These are phyloP conservation scores for Hansfordia pulvinata DNA, from an alignment of 2,329 filamentous ascomycete species.

Conservation along the genomic window DNA sequence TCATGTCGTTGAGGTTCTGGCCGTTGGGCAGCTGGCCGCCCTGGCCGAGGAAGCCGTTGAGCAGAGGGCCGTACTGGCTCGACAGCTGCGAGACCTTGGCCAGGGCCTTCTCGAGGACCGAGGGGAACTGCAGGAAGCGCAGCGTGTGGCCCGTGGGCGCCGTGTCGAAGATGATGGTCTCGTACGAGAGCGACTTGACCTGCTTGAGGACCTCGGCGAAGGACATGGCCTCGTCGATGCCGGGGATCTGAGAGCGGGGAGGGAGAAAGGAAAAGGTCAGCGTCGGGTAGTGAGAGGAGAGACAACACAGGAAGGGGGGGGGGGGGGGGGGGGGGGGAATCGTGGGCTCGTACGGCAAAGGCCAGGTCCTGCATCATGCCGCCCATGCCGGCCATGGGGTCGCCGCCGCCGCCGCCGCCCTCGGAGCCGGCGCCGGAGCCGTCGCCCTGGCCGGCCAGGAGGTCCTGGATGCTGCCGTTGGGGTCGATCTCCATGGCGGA, in stretches of 20 bases:
- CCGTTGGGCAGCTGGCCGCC: slow-evolving; percentile 70
- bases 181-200: slow-evolving; percentile 97
- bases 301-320: slow-evolving; percentile 1
- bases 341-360: slow-evolving; percentile 80
- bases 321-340: slow-evolving; percentile 7
- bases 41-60: slow-evolving; percentile 82
- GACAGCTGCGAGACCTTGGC: slow-evolving; percentile 92
- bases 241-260: too few relatives aligned
- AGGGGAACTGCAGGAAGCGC: slow-evolving; percentile 96
- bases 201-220: slow-evolving; percentile 99
- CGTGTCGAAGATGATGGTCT: slow-evolving; percentile 98
- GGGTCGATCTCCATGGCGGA: slow-evolving; percentile 99
- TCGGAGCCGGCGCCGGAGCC: slow-evolving; percentile 34
- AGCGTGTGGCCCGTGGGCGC: slow-evolving; percentile 96
- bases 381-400: slow-evolving; percentile 55
- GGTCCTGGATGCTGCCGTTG: slow-evolving; percentile 92
- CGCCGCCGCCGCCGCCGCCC: slow-evolving; percentile 38
- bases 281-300: slow-evolving; percentile 27
- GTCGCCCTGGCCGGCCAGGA: slow-evolving; percentile 65
- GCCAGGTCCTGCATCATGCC: slow-evolving; percentile 98
- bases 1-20: slow-evolving; percentile 83
- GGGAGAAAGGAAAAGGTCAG: too few relatives aligned
- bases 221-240: slow-evolving; percentile 98
- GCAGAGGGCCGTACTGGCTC: slow-evolving; percentile 85
- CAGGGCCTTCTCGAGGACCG: slow-evolving; percentile 95